A percentile compares a stretch with the other conserved stretches of the same genome.
These are phyloP conservation scores for Hypoxylon cercidicola DNA, from an alignment of 495 filamentous ascomycete genomes.

Conservation along the genomic window DNA sequence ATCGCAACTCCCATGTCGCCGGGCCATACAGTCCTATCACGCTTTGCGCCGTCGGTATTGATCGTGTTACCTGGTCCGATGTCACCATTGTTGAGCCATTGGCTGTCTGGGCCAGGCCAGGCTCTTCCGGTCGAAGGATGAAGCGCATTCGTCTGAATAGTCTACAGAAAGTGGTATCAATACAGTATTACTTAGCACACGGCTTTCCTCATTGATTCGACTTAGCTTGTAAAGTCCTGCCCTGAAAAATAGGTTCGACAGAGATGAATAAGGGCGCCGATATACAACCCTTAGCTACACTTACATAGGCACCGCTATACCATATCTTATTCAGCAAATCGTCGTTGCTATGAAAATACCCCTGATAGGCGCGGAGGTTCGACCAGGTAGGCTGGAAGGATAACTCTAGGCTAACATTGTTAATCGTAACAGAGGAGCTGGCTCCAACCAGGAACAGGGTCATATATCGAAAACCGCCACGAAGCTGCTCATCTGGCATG, in stretches of 20 bases:
- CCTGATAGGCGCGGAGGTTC: slow-evolving; percentile 69
- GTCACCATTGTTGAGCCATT: slow-evolving; percentile 67
- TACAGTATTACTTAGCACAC: background rate
- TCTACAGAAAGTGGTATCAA: slow-evolving; percentile 42
- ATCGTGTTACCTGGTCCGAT: slow-evolving; percentile 54
- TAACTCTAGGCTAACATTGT: slow-evolving; percentile 59
- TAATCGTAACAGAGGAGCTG: slow-evolving; percentile 50
- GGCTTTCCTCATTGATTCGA: no score
- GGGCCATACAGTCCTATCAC: slow-evolving; percentile 68
- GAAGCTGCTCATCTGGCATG: slow-evolving; percentile 64
- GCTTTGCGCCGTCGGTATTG: slow-evolving; percentile 65
- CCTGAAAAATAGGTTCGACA: background rate
- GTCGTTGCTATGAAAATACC: slow-evolving; percentile 70
- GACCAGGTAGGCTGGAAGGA: slow-evolving; percentile 73
- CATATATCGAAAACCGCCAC: slow-evolving; percentile 71
- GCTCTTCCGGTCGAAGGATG: slow-evolving; percentile 64
- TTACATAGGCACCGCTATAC: slow-evolving; percentile 69
- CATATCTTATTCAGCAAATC: slow-evolving; percentile 69
- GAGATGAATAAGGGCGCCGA: background rate
- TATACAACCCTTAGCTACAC: slow-evolving; percentile 2
- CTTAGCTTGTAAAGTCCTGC: no score
- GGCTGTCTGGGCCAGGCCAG: slow-evolving; percentile 58
- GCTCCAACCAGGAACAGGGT: slow-evolving; percentile 63
- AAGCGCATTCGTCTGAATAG: slow-evolving; percentile 67
- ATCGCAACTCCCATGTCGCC: slow-evolving; percentile 71